Conservation (phyloP, 2,329 filamentous ascomycete genomes). For the Pseudopyrenochaeta lycopersici region DNA sequence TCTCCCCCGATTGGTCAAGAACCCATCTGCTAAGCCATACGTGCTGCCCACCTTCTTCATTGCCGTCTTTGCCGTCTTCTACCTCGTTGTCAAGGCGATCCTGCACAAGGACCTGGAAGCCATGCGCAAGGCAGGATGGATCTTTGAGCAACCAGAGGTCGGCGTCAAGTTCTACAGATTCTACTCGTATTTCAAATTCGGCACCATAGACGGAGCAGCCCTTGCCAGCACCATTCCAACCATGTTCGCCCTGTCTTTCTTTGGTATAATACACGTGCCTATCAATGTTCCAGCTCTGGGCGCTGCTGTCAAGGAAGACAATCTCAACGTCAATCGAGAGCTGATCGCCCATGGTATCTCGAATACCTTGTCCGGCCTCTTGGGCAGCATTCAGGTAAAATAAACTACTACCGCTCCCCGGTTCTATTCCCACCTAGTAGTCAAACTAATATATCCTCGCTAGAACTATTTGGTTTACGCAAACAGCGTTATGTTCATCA, state of each 20-base stretch:
- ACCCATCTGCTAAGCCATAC: constrained; percentile 87
- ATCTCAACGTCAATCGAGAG: constrained; percentile 89
- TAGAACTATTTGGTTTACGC: constrained; percentile 97
- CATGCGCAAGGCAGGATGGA: constrained; percentile 82
- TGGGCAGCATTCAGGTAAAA: constrained; percentile 82
- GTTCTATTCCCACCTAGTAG: too few relatives aligned
- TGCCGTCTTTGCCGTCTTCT: constrained; percentile 77
- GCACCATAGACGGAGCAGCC: constrained; percentile 82
- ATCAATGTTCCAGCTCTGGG: constrained; percentile 97
- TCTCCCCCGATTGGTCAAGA: constrained; percentile 77
- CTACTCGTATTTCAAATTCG: constrained; percentile 91
- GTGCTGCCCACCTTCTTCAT: constrained; percentile 90
- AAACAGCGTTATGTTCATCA: constrained; percentile 96
- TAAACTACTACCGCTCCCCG: too few relatives aligned
- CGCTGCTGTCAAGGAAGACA: constrained; percentile 89
- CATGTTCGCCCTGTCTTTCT: constrained; percentile 97
- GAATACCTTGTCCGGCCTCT: constrained; percentile 85
- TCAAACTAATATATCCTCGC: constrained; percentile 12
- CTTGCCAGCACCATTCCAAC: constrained; percentile 86
- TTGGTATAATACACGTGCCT: constrained; percentile 94
- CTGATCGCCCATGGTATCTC: constrained; percentile 92
- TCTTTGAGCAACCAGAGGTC: constrained; percentile 85
- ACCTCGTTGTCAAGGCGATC: constrained; percentile 76
- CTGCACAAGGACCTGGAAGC: constrained; percentile 72
- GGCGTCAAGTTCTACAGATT: constrained; percentile 97